Base-by-base conservation (phyloP, 345 rosid species). In the Orychophragmus violaceus region DNA sequence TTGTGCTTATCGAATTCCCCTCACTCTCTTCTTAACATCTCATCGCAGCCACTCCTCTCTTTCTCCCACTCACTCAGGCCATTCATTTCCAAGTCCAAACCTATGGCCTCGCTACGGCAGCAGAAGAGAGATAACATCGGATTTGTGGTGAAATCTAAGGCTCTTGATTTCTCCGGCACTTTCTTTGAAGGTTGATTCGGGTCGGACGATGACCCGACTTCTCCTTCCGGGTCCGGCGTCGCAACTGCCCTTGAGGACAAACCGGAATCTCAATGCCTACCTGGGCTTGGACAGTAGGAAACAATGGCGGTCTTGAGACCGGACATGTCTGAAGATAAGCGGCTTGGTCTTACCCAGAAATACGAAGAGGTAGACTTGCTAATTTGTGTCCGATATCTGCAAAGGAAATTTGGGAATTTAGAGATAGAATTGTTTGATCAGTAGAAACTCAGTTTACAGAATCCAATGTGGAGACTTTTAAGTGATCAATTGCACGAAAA, bases 291-390 rank as follows among this genome's bases (percentile, higher is more conserved):
- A 13, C 82, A 78, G 74, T 92, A 92, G 71, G 97, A 89, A 80
- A 83, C 93, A 23, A 89, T 87, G 95, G 79, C 76, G 49, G 91
- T 92, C 4, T n/a, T n/a, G n/a, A n/a, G n/a, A n/a, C n/a, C n/a
- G n/a, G n/a, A n/a, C n/a, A n/a, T n/a, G n/a, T n/a, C 97, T 16
- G 98, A 92, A 77, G 95, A 92, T 54, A 91, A 89, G 61, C 77
- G 97, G 2, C 85, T 92, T 18, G 82, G 88, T 56, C 85, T 86
- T 54, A 86, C 95, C 30, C 97, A 87, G 85, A 92, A 86, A 78
- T 92, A 92, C 79, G 97, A 92, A 79, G 98, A 92, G 98, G 98
- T 92, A 82, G n/a, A n/a, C n/a, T n/a, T n/a, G n/a, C n/a, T n/a
- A n/a, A n/a, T n/a, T n/a, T n/a, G n/a, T n/a, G n/a, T n/a, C n/a